Percentiles rank a stretch among this genome's conserved stretches.
Evolutionary conservation across 75 land plant species (phyloP).

Genomic region (Chamaecyparis obtusa): DNA sequence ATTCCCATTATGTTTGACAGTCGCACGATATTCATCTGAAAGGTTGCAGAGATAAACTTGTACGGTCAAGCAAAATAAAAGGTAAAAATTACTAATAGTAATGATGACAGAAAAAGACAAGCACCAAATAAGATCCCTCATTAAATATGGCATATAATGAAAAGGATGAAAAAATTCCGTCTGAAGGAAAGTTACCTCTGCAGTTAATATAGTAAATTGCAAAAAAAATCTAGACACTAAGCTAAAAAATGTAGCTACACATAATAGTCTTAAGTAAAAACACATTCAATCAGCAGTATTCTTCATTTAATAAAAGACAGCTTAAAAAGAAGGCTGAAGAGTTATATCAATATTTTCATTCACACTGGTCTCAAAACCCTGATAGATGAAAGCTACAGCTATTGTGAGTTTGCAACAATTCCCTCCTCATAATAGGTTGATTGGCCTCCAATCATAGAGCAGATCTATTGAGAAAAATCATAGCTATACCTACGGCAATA

Average conservation of each 20-base stretch:
- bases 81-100: not conserved
- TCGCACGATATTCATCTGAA: slow-evolving; percentile 91
- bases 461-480: not conserved
- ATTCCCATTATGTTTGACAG: slow-evolving; percentile 97
- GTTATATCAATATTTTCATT: not conserved
- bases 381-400: not conserved
- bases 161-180: not conserved
- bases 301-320: not conserved
- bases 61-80: not conserved
- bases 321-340: not conserved
- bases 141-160: not conserved
- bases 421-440: not conserved
- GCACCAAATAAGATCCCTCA: not conserved
- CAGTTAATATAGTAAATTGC: not conserved
- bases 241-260: not conserved
- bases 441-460: not conserved
- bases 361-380: not conserved
- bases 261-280: not conserved
- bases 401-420: not conserved
- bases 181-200: not conserved
- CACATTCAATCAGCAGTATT: not conserved
- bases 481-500: not conserved
- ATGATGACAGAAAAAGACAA: not conserved
- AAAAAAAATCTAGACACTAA: not conserved
- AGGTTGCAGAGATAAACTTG: not conserved